These are phyloP conservation scores for Phytophthora chlamydospora DNA, from an alignment of 352 stramenopile species.

Conservation along the genomic window DNA sequence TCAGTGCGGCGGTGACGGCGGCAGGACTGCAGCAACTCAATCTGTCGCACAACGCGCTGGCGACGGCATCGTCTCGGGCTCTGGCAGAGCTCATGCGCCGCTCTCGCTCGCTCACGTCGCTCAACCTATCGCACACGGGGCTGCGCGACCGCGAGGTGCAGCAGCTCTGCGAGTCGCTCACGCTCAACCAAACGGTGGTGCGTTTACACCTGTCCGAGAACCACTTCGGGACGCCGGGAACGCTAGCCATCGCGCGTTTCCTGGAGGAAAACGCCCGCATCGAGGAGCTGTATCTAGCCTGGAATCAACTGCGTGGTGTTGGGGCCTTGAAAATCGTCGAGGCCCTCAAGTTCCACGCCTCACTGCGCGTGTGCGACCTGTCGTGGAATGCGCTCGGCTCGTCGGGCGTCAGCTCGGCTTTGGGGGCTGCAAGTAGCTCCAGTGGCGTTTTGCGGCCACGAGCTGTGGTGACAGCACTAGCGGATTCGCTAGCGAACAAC, in stretches of 20 bases:
- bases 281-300: conserved; percentile 79
- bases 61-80: conserved; percentile 41
- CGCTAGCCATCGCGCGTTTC: conserved; percentile 71
- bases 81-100: conserved; percentile 46
- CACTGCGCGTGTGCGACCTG: conserved; percentile 70
- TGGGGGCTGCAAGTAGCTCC: neutral
- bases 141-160: conserved; percentile 66
- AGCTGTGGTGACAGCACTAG: conserved; percentile 59
- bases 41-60: conserved; percentile 66
- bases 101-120: conserved; percentile 58
- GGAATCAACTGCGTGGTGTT: conserved; percentile 75
- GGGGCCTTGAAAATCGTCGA: conserved; percentile 78
- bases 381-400: conserved; percentile 81
- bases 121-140: conserved; percentile 74
- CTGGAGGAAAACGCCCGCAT: conserved; percentile 79
- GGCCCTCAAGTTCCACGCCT: conserved; percentile 75
- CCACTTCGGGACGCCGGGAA: conserved; percentile 60
- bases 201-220: conserved; percentile 80
- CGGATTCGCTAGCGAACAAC: conserved; percentile 75
- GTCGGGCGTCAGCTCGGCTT: conserved; percentile 16
- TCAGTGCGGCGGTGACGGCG: conserved; percentile 34
- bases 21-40: conserved; percentile 63
- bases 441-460: conserved; percentile 37
- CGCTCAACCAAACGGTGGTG: conserved; percentile 70
- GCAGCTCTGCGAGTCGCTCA: conserved; percentile 76